phyloP scores from a whole-genome alignment of 129 eudicot genomes.

The Chrysanthemum lavandulifolium region DNA sequence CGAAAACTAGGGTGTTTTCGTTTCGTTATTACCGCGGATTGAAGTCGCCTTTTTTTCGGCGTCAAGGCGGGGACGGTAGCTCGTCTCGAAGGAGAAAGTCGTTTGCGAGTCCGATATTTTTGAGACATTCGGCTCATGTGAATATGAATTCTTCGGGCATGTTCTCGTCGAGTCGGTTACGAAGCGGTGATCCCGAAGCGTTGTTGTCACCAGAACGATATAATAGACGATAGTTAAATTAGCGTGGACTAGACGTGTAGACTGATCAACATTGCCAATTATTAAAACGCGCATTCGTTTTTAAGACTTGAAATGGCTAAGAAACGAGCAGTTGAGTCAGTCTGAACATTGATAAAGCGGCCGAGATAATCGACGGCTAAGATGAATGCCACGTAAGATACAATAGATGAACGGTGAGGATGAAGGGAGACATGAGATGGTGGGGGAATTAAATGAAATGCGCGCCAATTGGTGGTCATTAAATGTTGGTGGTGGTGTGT shows the following conservation, averaged over 20 bases:
- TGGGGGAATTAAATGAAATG: slow-evolving; percentile 12
- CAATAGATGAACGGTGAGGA: slow-evolving; percentile 28
- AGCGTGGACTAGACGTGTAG: neutral
- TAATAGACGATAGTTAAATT: slow-evolving; percentile 34
- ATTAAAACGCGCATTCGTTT: too few species aligned
- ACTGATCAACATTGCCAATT: too few species aligned
- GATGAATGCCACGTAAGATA: slow-evolving; percentile 31
- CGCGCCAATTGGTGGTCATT: slow-evolving; percentile 36
- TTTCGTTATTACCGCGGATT: slow-evolving; percentile 69
- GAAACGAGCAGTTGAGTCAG: too few species aligned
- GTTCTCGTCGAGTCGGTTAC: slow-evolving; percentile 73
- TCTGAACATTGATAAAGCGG: too few species aligned
- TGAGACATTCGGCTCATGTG: slow-evolving; percentile 42
- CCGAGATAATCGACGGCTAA: too few species aligned
- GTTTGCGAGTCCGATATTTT: slow-evolving; percentile 71
- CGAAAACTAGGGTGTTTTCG: slow-evolving; percentile 79
- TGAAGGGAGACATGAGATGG: slow-evolving; percentile 19
- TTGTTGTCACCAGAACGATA: slow-evolving; percentile 86
- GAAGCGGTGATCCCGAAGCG: slow-evolving; percentile 98
- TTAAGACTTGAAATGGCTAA: too few species aligned
- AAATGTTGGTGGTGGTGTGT: slow-evolving; percentile 23
- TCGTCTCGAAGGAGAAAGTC: slow-evolving; percentile 71
- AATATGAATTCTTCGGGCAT: slow-evolving; percentile 17
- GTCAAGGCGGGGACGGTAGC: slow-evolving; percentile 54
- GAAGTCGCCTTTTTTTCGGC: slow-evolving; percentile 89